Percentiles rank a stretch among this genome's conserved stretches.
Evolutionary conservation across 2,329 filamentous ascomycete species (phyloP).

Genomic region (Claviceps quebecensis): DNA sequence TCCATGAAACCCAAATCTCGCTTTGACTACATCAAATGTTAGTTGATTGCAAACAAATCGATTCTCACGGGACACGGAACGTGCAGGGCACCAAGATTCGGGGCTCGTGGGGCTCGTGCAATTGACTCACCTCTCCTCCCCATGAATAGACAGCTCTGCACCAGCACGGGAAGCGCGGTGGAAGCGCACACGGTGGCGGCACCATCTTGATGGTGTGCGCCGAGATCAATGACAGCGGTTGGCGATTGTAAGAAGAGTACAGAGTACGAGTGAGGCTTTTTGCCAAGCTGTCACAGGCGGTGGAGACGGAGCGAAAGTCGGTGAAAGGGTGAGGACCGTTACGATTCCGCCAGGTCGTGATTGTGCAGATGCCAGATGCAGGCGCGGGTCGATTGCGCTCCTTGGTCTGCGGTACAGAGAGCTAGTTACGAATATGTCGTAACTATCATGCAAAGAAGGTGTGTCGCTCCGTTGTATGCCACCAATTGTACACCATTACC

Average conservation of each 20-base stretch:
- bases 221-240: not conserved
- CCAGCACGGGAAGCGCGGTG: slow-evolving; percentile 78
- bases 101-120: not conserved
- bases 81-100: not conserved
- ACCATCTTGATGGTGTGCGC: slow-evolving; percentile 28
- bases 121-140: slow-evolving; percentile 58
- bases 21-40: slow-evolving; percentile 46
- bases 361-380: not conserved
- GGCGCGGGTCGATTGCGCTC: not conserved
- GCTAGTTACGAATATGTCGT: not conserved
- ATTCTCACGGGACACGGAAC: no score
- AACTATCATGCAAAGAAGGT: not conserved
- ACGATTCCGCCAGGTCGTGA: not conserved
- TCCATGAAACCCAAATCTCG: slow-evolving; percentile 93
- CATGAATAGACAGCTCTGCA: slow-evolving; percentile 84
- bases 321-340: not conserved
- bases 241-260: not conserved
- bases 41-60: not conserved
- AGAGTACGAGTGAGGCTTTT: not conserved
- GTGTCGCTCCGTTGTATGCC: not conserved
- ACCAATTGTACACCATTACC: not conserved
- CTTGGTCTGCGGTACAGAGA: not conserved
- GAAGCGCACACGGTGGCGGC: slow-evolving; percentile 45
- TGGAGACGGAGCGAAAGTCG: not conserved
- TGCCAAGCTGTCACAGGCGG: not conserved